Evolutionary conservation across 1,284 basidiomycete genomes (phyloP).

Genomic region (Cryptococcus jaspeensis): DNA sequence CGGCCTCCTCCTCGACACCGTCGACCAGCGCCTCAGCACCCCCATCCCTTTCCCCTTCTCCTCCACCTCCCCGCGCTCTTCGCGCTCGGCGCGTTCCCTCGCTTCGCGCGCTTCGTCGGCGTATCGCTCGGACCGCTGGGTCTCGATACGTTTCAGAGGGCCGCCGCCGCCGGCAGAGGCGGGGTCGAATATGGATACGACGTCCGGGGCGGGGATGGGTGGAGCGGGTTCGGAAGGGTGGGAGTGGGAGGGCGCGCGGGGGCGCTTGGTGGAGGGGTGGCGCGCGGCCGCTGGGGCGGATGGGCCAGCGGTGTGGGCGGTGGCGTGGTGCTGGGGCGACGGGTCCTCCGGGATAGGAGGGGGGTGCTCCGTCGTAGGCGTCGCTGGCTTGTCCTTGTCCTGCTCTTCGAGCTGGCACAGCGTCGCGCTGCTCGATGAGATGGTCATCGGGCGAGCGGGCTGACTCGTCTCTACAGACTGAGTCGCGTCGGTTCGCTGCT

Average conservation of each 20-base stretch:
- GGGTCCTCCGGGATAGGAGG: neutral
- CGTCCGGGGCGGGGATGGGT: constrained; percentile 23
- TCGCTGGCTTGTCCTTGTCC: neutral
- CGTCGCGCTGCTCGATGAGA: constrained; percentile 8
- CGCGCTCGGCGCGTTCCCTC: constrained; percentile 6
- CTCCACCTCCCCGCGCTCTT: constrained; percentile 5
- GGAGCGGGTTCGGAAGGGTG: neutral
- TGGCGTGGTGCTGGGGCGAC: neutral
- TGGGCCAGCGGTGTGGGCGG: constrained; percentile 1
- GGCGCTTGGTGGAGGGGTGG: neutral
- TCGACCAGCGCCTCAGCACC: neutral
- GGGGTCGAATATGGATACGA: constrained; percentile 37
- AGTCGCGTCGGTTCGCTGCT: neutral
- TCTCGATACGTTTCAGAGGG: constrained; percentile 35
- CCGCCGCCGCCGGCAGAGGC: constrained; percentile 39
- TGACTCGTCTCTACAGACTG: neutral
- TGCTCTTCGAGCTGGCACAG: constrained; percentile 4
- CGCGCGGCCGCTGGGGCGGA: neutral
- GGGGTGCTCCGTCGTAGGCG: neutral
- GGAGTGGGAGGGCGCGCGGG: neutral
- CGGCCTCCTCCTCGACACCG: neutral
- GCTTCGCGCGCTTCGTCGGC: constrained; percentile 15
- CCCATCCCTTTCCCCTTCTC: neutral
- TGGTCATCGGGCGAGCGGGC: neutral
- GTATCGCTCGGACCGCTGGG: constrained; percentile 26